Evolutionary conservation across 768 basidiomycete species (phyloP), one percentile per base, ranked within the genome.

Genomic region (Amanita phalloides): DNA sequence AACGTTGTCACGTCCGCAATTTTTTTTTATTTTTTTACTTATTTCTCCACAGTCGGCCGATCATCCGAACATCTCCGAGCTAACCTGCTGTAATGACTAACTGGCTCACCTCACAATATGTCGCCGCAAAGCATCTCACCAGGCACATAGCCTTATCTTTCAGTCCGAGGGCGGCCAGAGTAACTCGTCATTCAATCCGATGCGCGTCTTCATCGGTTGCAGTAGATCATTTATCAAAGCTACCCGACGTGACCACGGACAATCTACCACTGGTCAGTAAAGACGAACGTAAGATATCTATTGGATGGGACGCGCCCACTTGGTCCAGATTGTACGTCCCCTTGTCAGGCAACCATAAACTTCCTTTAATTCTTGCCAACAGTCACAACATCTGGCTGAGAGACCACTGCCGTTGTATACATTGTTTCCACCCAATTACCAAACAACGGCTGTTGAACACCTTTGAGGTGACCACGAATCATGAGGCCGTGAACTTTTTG

Each of bases 351-450:
- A 8, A 54, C 2, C 7, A 17, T 20, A 1, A 25, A 14, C 43
- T 42, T 48, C 20, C 30, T 45, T 30, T 48, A 35, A 43, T 30
- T 26, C 37, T 35, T 36, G 11, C 45, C 11, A 56, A 25, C 57
- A 97, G 94, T 62, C 90, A 95, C 62, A 82, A 92, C 60, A 78
- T 91, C 37, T 96, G 91, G 87, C 69, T 97, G 21, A 74, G 90
- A 41, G 95, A 97, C 61, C 94, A 97, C 57, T 98, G 95, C 63
- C 76, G 92, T 32, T 96, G 92, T 64, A 69, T 84, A 4, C 70
- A 79, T 46, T 95, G 92, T 65, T 94, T 89, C 61, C 94, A 97
- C 65, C 71, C 84, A 0, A 63, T 82, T 54, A 97, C 94, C 14
- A 94, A 90, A 61, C 95, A 97, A 65, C 76, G 94, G n/a, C 66